These are phyloP conservation scores for Phialophora tarda DNA, from an alignment of 2,329 filamentous ascomycete genomes.

Conservation along the genomic window DNA sequence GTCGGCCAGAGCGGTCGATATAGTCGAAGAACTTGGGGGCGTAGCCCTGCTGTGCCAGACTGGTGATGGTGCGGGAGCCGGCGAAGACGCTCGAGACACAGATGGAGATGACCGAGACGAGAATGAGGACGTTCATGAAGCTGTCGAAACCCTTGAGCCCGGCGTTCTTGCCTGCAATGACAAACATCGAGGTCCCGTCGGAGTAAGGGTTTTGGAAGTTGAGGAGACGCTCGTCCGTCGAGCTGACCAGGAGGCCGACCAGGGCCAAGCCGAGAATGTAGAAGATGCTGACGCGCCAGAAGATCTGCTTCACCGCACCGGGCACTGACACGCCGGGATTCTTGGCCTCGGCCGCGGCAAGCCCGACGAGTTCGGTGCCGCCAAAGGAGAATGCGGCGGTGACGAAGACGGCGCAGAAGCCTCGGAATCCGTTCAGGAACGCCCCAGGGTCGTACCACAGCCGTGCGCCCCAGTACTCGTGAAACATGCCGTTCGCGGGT, in stretches of 20 bases:
- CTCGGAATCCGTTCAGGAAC: slow-evolving; percentile 52
- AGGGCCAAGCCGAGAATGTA: slow-evolving; percentile 55
- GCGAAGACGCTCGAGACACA: slow-evolving; percentile 64
- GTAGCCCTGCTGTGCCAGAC: slow-evolving; percentile 55
- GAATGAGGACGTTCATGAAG: slow-evolving; percentile 71
- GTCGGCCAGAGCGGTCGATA: slow-evolving; percentile 53
- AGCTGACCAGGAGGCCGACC: slow-evolving; percentile 53
- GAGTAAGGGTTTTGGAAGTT: slow-evolving; percentile 46
- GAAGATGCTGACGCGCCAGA: slow-evolving; percentile 57
- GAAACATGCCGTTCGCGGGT: slow-evolving; percentile 45
- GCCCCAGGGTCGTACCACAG: slow-evolving; percentile 47
- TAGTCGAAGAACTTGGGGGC: slow-evolving; percentile 53
- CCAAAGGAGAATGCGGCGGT: slow-evolving; percentile 64
- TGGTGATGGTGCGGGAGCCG: slow-evolving; percentile 63
- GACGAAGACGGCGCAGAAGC: slow-evolving; percentile 62
- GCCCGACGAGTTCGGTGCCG: slow-evolving; percentile 60
- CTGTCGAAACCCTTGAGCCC: slow-evolving; percentile 65
- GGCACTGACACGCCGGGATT: slow-evolving; percentile 58
- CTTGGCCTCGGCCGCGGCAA: slow-evolving; percentile 58
- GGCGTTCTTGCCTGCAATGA: slow-evolving; percentile 66
- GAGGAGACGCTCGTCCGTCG: slow-evolving; percentile 49
- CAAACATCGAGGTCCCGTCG: slow-evolving; percentile 65
- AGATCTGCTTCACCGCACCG: slow-evolving; percentile 56
- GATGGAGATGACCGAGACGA: slow-evolving; percentile 65
- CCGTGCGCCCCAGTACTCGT: slow-evolving; percentile 44